phyloP scores from a whole-genome alignment of 306 rosid genomes.

The Astragalus membranaceus region DNA sequence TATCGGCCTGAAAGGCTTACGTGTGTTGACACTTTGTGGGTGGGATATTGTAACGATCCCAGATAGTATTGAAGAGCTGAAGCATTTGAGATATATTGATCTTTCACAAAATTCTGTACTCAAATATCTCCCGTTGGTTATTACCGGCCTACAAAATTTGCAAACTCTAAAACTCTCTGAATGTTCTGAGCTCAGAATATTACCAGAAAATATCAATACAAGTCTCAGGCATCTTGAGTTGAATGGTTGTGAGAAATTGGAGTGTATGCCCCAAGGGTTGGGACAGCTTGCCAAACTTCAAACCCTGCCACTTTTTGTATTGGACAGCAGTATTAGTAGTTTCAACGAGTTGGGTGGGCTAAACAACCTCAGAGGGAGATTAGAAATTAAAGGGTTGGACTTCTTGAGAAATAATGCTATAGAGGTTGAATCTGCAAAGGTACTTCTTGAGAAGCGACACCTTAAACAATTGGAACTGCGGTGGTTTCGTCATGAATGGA shows the following conservation, averaged over 20 bases:
- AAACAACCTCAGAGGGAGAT: slow-evolving; percentile 20
- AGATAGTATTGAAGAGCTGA: background rate
- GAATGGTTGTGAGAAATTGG: background rate
- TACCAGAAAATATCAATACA: slow-evolving; percentile 18
- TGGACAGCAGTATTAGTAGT: background rate
- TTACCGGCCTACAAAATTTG: slow-evolving; percentile 1
- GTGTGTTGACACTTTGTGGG: background rate
- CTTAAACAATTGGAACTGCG: slow-evolving; percentile 6
- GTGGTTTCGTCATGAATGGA: too few species aligned
- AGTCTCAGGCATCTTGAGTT: slow-evolving; percentile 26
- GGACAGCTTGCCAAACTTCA: slow-evolving; percentile 10
- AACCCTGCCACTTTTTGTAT: background rate
- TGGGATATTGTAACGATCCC: background rate
- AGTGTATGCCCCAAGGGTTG: slow-evolving; percentile 19
- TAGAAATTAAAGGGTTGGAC: background rate
- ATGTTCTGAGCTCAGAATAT: background rate
- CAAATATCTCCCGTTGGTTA: background rate
- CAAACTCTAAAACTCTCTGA: slow-evolving; percentile 16
- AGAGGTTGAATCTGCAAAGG: background rate
- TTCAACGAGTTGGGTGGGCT: slow-evolving; percentile 10
- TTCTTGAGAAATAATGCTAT: background rate
- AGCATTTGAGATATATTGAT: slow-evolving; percentile 30
- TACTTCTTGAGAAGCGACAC: background rate
- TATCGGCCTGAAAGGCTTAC: background rate
- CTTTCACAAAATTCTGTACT: background rate